These are phyloP conservation scores for Talaromyces albobiverticillius DNA, from an alignment of 2,329 filamentous ascomycete species.

Conservation along the genomic window DNA sequence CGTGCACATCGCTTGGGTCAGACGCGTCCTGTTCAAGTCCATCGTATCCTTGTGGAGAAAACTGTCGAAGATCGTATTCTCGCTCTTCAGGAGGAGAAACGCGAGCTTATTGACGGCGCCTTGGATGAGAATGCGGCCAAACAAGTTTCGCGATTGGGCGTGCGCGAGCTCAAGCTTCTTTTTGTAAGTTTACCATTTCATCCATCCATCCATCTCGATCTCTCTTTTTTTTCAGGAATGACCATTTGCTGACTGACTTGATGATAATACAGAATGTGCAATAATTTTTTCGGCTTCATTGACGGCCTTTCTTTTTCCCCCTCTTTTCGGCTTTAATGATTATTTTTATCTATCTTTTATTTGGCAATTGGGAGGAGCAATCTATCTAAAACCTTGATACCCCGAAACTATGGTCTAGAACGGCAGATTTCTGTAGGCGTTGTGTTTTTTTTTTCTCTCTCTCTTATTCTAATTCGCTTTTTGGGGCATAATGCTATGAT, in stretches of 20 bases:
- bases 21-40: slow-evolving; percentile 68
- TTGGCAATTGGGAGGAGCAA: neutral
- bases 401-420: slow-evolving; percentile 1
- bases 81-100: slow-evolving; percentile 73
- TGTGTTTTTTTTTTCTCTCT: neutral
- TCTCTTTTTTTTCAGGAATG: neutral
- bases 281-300: neutral
- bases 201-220: neutral
- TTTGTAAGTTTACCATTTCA: slow-evolving; percentile 54
- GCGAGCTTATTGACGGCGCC: slow-evolving; percentile 71
- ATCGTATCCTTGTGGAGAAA: slow-evolving; percentile 70
- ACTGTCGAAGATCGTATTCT: slow-evolving; percentile 90
- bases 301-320: neutral
- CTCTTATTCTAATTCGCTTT: neutral
- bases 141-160: slow-evolving; percentile 63
- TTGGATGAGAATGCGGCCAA: slow-evolving; percentile 72
- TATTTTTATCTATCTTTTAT: too few species aligned
- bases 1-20: slow-evolving; percentile 88
- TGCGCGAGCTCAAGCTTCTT: slow-evolving; percentile 66
- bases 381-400: neutral
- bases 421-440: neutral
- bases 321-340: neutral
- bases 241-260: neutral
- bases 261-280: neutral
- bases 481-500: neutral